These are phyloP conservation scores for Boletales sp. DNA, from an alignment of 768 basidiomycete genomes.

Conservation along the genomic window DNA sequence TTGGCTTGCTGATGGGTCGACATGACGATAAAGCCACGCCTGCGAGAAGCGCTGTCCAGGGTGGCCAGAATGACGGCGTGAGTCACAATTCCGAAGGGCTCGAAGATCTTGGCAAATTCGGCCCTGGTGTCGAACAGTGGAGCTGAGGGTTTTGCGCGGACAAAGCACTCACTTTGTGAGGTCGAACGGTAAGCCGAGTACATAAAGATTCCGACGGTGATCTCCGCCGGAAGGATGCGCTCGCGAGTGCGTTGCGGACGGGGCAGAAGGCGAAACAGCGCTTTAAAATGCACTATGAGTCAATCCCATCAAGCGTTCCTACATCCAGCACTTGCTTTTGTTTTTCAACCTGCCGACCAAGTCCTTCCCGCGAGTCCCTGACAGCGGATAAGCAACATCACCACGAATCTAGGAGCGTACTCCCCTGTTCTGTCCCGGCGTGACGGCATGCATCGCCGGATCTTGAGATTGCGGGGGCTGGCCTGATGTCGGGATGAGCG, in stretches of 20 bases:
- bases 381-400: slow-evolving; percentile 6
- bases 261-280: slow-evolving; percentile 30
- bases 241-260: neutral
- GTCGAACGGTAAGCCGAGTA: slow-evolving; percentile 79
- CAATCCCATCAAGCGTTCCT: neutral
- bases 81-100: slow-evolving; percentile 60
- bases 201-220: slow-evolving; percentile 74
- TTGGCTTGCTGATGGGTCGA: slow-evolving; percentile 67
- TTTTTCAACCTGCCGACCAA: slow-evolving; percentile 53
- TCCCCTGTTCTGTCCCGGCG: slow-evolving; percentile 9
- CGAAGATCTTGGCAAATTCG: slow-evolving; percentile 62
- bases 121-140: slow-evolving; percentile 21
- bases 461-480: slow-evolving; percentile 9
- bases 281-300: slow-evolving; percentile 30
- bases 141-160: neutral
- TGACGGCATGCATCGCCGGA: neutral
- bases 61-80: slow-evolving; percentile 84
- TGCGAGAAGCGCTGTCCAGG: slow-evolving; percentile 77
- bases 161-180: slow-evolving; percentile 58
- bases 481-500: slow-evolving; percentile 9
- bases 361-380: slow-evolving; percentile 11
- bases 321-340: slow-evolving; percentile 45
- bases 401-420: neutral
- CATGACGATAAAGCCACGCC: slow-evolving; percentile 85
- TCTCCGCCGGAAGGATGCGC: slow-evolving; percentile 33